Conservation (phyloP, 176 grass and related monocot species). For the Musa schizocarpa region DNA sequence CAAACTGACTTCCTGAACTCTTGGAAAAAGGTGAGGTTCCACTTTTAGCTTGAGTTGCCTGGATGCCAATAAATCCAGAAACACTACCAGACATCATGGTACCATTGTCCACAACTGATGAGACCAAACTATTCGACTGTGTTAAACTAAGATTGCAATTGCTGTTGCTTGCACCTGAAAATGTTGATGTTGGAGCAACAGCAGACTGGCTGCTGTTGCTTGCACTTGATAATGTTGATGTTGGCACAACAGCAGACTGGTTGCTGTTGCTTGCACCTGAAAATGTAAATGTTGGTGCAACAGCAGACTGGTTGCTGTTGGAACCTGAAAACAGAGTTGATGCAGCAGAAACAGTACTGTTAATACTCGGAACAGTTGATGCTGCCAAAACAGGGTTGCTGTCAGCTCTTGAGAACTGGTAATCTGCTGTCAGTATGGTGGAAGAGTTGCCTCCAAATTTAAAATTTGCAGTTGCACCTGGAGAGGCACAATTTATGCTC, state of each 20-base stretch:
- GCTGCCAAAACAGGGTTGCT: background rate
- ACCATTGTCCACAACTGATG: slow-evolving; percentile 21
- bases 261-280: too few species aligned
- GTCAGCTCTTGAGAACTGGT: slow-evolving; percentile 13
- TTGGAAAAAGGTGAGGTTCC: slow-evolving; percentile 17
- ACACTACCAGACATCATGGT: slow-evolving; percentile 17
- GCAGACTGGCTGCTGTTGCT: slow-evolving; percentile 25
- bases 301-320: background rate
- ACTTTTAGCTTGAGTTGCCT: slow-evolving; percentile 17
- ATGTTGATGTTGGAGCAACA: slow-evolving; percentile 26
- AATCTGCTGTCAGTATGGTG: background rate
- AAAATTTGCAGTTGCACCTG: background rate
- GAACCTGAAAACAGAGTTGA: slow-evolving; percentile 23
- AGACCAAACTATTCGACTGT: slow-evolving; percentile 29
- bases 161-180: slow-evolving; percentile 30
- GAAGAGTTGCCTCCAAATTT: background rate
- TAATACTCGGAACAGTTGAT: background rate
- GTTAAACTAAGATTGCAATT: slow-evolving; percentile 34
- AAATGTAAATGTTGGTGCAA: too few species aligned
- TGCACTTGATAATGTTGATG: slow-evolving; percentile 28
- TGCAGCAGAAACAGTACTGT: background rate
- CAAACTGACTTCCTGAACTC: slow-evolving; percentile 29
- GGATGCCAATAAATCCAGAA: slow-evolving; percentile 28
- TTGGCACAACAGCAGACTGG: slow-evolving; percentile 7
- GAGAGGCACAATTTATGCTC: background rate